Evolutionary conservation across 73 alveolate species (phyloP), one percentile per base, ranked within the genome.

Genomic region (Paramecium caudatum): DNA sequence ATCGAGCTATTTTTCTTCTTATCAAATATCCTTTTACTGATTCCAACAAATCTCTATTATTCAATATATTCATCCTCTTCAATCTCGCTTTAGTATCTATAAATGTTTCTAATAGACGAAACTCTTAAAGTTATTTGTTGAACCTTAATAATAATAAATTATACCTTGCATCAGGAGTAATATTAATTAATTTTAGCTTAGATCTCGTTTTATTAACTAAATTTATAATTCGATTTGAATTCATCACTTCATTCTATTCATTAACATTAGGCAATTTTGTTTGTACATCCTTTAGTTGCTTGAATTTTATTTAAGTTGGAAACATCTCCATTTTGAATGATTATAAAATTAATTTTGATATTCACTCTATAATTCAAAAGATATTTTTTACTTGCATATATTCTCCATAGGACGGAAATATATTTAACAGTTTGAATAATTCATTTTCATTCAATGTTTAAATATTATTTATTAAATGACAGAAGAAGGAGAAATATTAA

Each of bases 31-130:
- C 30, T 43, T 55, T 55, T 55, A 55, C 80, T 55, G 80, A 55
- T 55, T 55, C 80, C 30, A 55, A 27, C 30, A 55, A 55, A 55
- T 55, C 80, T 55, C 80, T 55, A 23, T 55, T 55, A 55, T 55
- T 55, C 12, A 55, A 23, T 0, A 55, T 55, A 55, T 55, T 55
- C 80, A 55, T 55, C 80, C 30, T 55, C 45, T 7, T 55, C 30
- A 55, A 25, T 55, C 37, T 55, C 19, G 80, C 30, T 55, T 55
- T 55, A 10, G 80, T 55, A 27, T 55, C 80, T 27, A 55, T 43
- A 55, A 55, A 55, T 1, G 80, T 55, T 27, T 55, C 80, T 1
- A 55, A 43, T 55, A 55, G 23, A 13, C 80, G 23, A 23, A 55
- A 55, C n/a, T 23, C 23, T 55, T 55, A 27, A 6, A 55, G 7